Percentiles rank a stretch among this genome's conserved stretches.
Evolutionary conservation across 495 filamentous ascomycete species (phyloP).

Genomic region (Barbatosphaeria neglecta): DNA sequence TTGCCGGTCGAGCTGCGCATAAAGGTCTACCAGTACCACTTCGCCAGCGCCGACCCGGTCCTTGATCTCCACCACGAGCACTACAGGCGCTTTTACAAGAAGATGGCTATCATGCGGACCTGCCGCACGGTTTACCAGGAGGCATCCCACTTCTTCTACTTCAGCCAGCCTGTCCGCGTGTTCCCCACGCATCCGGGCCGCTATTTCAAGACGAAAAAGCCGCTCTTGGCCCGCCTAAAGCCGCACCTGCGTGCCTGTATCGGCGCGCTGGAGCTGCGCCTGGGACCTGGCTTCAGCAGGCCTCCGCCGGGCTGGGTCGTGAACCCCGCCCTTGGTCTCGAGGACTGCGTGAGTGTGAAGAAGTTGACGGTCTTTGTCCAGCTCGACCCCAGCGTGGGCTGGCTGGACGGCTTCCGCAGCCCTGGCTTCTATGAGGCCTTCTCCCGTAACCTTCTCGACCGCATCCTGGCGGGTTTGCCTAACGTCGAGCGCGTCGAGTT

Average conservation of each 20-base stretch:
- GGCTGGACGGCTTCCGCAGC: slow-evolving; percentile 63
- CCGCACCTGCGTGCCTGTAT: slow-evolving; percentile 53
- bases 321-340: slow-evolving; percentile 50
- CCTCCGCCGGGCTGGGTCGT: slow-evolving; percentile 67
- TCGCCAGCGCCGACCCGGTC: slow-evolving; percentile 38
- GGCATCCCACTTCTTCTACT: slow-evolving; percentile 64
- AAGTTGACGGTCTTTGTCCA: slow-evolving; percentile 67
- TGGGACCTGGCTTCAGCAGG: slow-evolving; percentile 70
- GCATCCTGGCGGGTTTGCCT: slow-evolving; percentile 50
- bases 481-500: slow-evolving; percentile 55
- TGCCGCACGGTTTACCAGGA: slow-evolving; percentile 58
- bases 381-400: slow-evolving; percentile 59
- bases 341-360: slow-evolving; percentile 47
- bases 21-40: slow-evolving; percentile 54
- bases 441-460: slow-evolving; percentile 42
- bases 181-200: slow-evolving; percentile 63
- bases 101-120: slow-evolving; percentile 49
- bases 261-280: slow-evolving; percentile 59
- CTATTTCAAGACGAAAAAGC: slow-evolving; percentile 49
- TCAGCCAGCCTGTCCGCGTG: slow-evolving; percentile 61
- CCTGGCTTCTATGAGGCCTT: slow-evolving; percentile 69
- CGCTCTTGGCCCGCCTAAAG: slow-evolving; percentile 54
- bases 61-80: slow-evolving; percentile 64
- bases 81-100: slow-evolving; percentile 42
- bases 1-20: slow-evolving; percentile 68